These are phyloP conservation scores for Pugionium cornutum DNA, from an alignment of 345 rosid genomes.

Conservation along the genomic window DNA sequence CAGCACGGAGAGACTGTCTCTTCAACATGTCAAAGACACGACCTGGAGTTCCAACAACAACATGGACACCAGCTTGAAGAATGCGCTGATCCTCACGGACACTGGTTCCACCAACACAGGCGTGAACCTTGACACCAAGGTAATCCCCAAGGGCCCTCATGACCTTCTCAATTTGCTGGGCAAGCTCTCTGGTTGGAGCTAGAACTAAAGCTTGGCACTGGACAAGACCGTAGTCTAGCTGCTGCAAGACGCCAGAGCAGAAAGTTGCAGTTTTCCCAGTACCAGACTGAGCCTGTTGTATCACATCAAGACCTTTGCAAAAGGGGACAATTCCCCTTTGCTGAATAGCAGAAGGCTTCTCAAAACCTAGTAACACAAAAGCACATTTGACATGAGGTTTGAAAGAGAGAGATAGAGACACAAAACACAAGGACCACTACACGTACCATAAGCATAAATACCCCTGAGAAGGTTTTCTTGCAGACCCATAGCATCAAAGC, in stretches of 20 bases:
- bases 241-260: conserved; percentile 78
- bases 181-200: conserved; percentile 78
- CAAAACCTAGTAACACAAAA: conserved; percentile 48
- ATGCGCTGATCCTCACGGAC: conserved; percentile 83
- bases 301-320: conserved; percentile 77
- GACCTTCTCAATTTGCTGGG: conserved; percentile 83
- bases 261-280: conserved; percentile 81
- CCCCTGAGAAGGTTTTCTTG: conserved; percentile 86
- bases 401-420: neutral
- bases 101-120: conserved; percentile 85
- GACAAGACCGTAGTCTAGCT: conserved; percentile 60
- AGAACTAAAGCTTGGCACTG: conserved; percentile 76
- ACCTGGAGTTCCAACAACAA: conserved; percentile 81
- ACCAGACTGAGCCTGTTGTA: conserved; percentile 81
- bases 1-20: conserved; percentile 74
- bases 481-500: conserved; percentile 74
- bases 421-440: neutral
- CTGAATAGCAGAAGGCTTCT: conserved; percentile 89
- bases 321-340: conserved; percentile 82
- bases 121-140: conserved; percentile 80
- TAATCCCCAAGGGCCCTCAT: conserved; percentile 86
- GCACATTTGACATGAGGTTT: too few species aligned
- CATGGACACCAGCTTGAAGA: conserved; percentile 75
- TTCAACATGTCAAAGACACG: conserved; percentile 85
- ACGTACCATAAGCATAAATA: conserved; percentile 74